These are phyloP conservation scores for Ustilago tritici DNA, from an alignment of 1,284 basidiomycete species.

Conservation along the genomic window DNA sequence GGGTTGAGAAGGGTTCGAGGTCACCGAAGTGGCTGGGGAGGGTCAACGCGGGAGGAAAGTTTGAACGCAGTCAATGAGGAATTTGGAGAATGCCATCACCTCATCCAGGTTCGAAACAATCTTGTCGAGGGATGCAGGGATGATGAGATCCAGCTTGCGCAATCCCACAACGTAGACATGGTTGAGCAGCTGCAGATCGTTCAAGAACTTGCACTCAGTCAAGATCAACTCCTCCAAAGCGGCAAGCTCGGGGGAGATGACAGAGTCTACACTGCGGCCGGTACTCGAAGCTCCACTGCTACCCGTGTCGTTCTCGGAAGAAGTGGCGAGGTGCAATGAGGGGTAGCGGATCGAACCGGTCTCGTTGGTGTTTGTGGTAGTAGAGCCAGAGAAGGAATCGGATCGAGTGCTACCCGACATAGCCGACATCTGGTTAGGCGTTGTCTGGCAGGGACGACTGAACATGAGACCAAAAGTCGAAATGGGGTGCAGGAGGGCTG, in stretches of 20 bases:
- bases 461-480: conserved; percentile 10
- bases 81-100: conserved; percentile 25
- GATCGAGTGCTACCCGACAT: conserved; percentile 3
- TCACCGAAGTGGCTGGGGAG: conserved; percentile 18
- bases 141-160: conserved; percentile 21
- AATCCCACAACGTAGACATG: conserved; percentile 28
- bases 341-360: conserved; percentile 13
- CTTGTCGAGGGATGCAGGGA: conserved; percentile 15
- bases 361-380: conserved; percentile 11
- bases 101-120: conserved; percentile 28
- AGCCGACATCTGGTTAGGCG: conserved; percentile 12
- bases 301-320: conserved; percentile 16
- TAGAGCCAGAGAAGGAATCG: conserved; percentile 8
- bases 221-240: conserved; percentile 25
- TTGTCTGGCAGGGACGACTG: conserved; percentile 22
- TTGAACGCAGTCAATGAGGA: conserved; percentile 18
- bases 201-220: conserved; percentile 31
- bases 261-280: conserved; percentile 19
- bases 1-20: conserved; percentile 18
- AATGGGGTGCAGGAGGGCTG: conserved; percentile 24
- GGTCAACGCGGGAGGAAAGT: conserved; percentile 6
- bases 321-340: conserved; percentile 19
- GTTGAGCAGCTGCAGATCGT: conserved; percentile 26
- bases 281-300: conserved; percentile 21
- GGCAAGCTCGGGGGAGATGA: conserved; percentile 21